Base-by-base conservation (phyloP, 345 rosid species). In the Ceriops decandra region DNA sequence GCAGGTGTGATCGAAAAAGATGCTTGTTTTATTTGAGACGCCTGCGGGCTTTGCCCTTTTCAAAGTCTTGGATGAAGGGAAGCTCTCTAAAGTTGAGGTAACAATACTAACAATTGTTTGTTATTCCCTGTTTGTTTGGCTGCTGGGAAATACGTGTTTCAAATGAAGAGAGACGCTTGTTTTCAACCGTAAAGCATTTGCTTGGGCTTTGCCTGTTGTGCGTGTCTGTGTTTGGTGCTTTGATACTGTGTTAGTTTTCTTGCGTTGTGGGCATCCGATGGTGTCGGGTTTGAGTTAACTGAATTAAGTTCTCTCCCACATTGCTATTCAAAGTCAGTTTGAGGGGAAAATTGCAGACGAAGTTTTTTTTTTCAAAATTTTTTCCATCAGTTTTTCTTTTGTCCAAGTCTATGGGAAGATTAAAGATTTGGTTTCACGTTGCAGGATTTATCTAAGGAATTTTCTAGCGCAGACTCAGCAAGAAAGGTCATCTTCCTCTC, bases 21-120 rank as follows among this genome's bases (percentile, higher is more conserved):
- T 87, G 91, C 72, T 82, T 20, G 89, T 87, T n/a, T 63, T 87
- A 61, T 87, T 87, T 35, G 89, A 87, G 79, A 85, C 92, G 3
- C 86, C 87, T 1, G 92, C 89, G 49, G 89, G 93, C 51, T 85
- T 85, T 59, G 88, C 84, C 62, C 83, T 86, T 27, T 88, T 88
- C 47, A 86, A 86, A 74, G 85, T 88, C 0, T 56, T 77, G 67
- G 80, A 86, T 67, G 95, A 86, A 74, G 85, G 85, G 54, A 88
- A 88, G 78, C 72, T 88, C 61, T 63, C 85, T 27, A 81, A 86
- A 70, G 78, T 85, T 65, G 89, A 88, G 88, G 95, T 88, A 68
- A 33, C 9, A 7, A 33, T 7, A 33, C 7, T 1, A 33, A 7
- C 9, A 33, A 7, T 33, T 7, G 51, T 26, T 53, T 30, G 60